Evolutionary conservation across 1,284 basidiomycete species (phyloP).

Genomic region (Porodaedalea pini): DNA sequence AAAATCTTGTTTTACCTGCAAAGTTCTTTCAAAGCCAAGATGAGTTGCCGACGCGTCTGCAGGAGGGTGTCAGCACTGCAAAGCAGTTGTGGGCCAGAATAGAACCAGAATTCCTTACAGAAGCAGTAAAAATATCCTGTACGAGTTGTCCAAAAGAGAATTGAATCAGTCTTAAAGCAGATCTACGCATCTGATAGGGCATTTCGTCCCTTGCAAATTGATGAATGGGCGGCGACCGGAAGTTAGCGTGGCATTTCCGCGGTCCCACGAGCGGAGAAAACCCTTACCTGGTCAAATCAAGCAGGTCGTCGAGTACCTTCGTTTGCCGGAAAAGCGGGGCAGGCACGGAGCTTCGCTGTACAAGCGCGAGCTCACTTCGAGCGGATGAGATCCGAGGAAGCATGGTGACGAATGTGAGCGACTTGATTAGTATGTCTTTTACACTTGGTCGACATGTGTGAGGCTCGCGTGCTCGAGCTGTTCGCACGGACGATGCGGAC

Average conservation of each 20-base stretch:
- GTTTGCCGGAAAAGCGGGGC: constrained; percentile 6
- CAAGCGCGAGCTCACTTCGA: constrained; percentile 5
- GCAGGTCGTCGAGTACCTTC: constrained; percentile 15
- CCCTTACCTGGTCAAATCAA: constrained; percentile 11
- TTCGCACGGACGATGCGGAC: background rate
- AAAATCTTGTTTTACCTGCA: constrained; percentile 5
- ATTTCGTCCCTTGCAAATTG: constrained; percentile 8
- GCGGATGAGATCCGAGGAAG: constrained; percentile 17
- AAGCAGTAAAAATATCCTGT: constrained; percentile 10
- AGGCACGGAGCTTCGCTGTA: constrained; percentile 1
- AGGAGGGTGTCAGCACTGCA: background rate
- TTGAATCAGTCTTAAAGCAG: constrained; percentile 7
- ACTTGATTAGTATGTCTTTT: constrained; percentile 8
- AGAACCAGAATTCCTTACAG: constrained; percentile 3
- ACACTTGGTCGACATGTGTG: background rate
- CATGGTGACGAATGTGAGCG: constrained; percentile 6
- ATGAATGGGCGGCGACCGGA: background rate
- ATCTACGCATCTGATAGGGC: constrained; percentile 14
- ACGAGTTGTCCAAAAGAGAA: constrained; percentile 14
- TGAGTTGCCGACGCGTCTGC: constrained; percentile 5
- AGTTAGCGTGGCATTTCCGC: background rate
- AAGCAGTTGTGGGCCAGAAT: background rate
- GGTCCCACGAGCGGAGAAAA: background rate
- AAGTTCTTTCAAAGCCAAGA: constrained; percentile 6
- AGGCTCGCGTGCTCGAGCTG: background rate